Evolutionary conservation across 257 asterid species (phyloP), one percentile per base, ranked within the genome.

Genomic region (Nicotiana attenuata): DNA sequence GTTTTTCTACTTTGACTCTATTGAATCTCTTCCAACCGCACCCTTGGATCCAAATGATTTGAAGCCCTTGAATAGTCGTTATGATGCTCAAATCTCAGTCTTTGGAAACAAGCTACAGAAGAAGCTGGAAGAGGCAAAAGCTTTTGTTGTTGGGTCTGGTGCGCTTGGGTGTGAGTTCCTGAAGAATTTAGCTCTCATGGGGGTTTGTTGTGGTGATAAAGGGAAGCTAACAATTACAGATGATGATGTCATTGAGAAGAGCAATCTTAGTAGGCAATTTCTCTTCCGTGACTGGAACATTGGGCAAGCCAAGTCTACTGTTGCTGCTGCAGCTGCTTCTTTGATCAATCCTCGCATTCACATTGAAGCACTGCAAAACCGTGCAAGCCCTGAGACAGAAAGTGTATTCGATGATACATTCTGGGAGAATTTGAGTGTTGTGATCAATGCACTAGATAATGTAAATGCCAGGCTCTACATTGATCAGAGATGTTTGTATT

Each of bases 201-300:
- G 98, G 78, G 93, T 95, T 84, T 89, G 97, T 4, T 93, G 97
- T 84, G 94, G 98, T 57, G 85, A 82, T 80, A 84, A 84, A 80
- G 98, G 97, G 78, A 95, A 95, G 81, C 73, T 93, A 78, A 93
- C 97, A 59, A 78, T 95, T 65, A 93, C 98, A 24, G 98, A 95
- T 89, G 98, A 95, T 81, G 98, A 95, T 84, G 97, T 93, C 66
- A 95, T 95, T 65, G 98, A 95, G 90, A 95, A 93, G 90, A 95
- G 98, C 90, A 95, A 95, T 86, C 96, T 95, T n/a, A 95, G 97
- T 83, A 89, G 98, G 87, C 98, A 95, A 86, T 95, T 95, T 89
- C 92, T 95, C 85, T 95, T 95, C 65, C 94, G 98, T 38, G 98
- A 93, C 85, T 93, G 96, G 97, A 93, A 95, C 88, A 93, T 95